Conservation (phyloP, 345 rosid species). For the Boechera retrofracta region DNA sequence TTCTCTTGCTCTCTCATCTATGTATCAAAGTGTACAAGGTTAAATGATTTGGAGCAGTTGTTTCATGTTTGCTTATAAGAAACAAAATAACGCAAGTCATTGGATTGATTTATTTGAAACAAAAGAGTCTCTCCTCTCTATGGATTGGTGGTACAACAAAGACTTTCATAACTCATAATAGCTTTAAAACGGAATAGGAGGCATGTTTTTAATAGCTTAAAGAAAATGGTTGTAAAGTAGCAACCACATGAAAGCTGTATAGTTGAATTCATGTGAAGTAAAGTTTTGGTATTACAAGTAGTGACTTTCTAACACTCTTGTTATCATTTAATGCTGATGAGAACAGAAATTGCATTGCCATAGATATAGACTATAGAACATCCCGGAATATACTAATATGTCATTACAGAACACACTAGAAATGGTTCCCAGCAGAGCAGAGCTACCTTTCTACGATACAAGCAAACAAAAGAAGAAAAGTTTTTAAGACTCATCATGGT, state of each 20-base stretch:
- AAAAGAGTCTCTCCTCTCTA: constrained; percentile 30
- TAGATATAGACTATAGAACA: constrained; percentile 1
- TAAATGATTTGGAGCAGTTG: not conserved
- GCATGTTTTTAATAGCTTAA: constrained; percentile 3
- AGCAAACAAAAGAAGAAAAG: not conserved
- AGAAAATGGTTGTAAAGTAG: constrained; percentile 23
- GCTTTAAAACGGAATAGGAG: constrained; percentile 21
- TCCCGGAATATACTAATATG: constrained; percentile 1
- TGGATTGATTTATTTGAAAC: constrained; percentile 21
- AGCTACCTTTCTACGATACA: not conserved
- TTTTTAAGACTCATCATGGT: constrained; percentile 18
- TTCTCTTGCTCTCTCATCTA: not conserved
- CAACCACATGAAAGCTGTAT: constrained; percentile 26
- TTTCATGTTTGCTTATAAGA: constrained; percentile 1
- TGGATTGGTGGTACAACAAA: constrained; percentile 22
- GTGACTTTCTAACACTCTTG: not conserved
- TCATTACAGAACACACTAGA: constrained; percentile 20
- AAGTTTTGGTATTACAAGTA: constrained; percentile 1
- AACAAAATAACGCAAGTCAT: not conserved
- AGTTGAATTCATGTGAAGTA: constrained; percentile 2
- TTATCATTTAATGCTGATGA: not conserved
- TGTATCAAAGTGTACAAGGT: not conserved
- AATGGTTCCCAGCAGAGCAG: constrained; percentile 4
- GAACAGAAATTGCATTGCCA: constrained; percentile 23
- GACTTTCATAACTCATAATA: not conserved